These are phyloP conservation scores for Butyriboletus loyo DNA, from an alignment of 768 basidiomycete genomes.

Conservation along the genomic window DNA sequence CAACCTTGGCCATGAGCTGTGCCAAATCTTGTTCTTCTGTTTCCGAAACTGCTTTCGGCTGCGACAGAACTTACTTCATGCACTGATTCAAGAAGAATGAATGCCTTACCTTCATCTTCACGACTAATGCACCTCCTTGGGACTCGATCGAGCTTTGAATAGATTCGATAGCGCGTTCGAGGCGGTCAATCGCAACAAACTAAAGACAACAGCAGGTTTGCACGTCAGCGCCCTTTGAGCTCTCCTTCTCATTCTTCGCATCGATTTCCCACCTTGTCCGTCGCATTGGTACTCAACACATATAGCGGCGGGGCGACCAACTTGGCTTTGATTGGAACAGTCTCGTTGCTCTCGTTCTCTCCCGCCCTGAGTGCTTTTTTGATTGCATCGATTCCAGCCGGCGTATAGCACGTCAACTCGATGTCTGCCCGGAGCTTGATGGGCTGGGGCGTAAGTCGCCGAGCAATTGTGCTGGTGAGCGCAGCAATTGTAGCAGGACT, in stretches of 20 bases:
- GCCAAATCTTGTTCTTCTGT: conserved; percentile 97
- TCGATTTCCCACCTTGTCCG: conserved; percentile 71
- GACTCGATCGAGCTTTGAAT: conserved; percentile 84
- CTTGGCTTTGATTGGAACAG: conserved; percentile 95
- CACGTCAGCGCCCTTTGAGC: not conserved
- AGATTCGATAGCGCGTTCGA: conserved; percentile 90
- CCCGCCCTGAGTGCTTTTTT: conserved; percentile 88
- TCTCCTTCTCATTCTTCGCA: not conserved
- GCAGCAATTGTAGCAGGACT: conserved; percentile 55
- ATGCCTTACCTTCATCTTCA: conserved; percentile 88
- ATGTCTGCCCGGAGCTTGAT: conserved; percentile 99
- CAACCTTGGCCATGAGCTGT: conserved; percentile 93
- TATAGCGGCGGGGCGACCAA: conserved; percentile 96
- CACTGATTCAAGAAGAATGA: not conserved
- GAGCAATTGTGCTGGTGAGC: conserved; percentile 82
- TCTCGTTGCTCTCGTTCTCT: conserved; percentile 81
- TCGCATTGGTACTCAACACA: conserved; percentile 92
- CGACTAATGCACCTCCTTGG: conserved; percentile 79
- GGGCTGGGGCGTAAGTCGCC: conserved; percentile 94
- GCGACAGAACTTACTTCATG: not conserved
- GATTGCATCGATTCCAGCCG: conserved; percentile 95
- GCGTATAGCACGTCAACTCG: conserved; percentile 94
- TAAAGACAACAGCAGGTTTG: conserved; percentile 18
- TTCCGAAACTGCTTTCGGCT: conserved; percentile 98
- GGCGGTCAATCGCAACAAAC: conserved; percentile 86